Base-by-base conservation (phyloP, 2,329 filamentous ascomycete genomes). In the Aspergillus novoparasiticus region DNA sequence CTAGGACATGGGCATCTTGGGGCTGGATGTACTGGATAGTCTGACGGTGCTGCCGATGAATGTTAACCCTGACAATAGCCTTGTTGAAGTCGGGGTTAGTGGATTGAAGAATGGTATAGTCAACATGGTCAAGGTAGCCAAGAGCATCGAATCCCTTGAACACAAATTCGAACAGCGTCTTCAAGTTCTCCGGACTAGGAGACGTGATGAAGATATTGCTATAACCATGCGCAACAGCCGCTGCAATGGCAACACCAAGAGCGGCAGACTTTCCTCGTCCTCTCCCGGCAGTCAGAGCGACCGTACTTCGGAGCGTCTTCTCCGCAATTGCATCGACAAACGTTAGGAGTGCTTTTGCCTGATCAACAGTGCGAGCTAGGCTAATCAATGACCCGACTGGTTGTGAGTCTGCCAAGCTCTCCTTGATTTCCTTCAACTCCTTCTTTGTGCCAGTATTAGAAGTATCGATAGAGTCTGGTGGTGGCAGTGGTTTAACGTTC, bases 201-300 rank as follows among this genome's bases (percentile, higher is more conserved):
- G 94, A 98, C 1, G 95, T 99, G 75, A 99, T 97, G 80, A 99
- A 99, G 72, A 99, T 97, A 78, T 99, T 99, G 83, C 93, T 97
- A 80, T 99, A 99, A 30, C 95, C 95, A 75, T 98, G 92, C 1
- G 95, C 94, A 51, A 99, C 87, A 1, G 96, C 96, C 3, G 95
- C 93, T 4, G 95, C 95, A 50, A 99, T 91, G 3, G 95, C 93
- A 58, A 99, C 90, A 80, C 95, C 95, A 72, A 99, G 86, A 30
- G 95, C 95, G 21, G 95, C 96, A 23, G 95, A 99, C 81, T 99
- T 99, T 80, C 95, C 95, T 72, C 95, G 90, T 78, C 95, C 95
- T 88, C 95, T 89, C 43, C 90, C 94, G 21, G 95, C 95, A 12
- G 95, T 99, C 69, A 99, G 79, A 0, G 95, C 91, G 41, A 99